These are phyloP conservation scores for Ramularia collo-cygni DNA, from an alignment of 2,329 filamentous ascomycete species.

Conservation along the genomic window DNA sequence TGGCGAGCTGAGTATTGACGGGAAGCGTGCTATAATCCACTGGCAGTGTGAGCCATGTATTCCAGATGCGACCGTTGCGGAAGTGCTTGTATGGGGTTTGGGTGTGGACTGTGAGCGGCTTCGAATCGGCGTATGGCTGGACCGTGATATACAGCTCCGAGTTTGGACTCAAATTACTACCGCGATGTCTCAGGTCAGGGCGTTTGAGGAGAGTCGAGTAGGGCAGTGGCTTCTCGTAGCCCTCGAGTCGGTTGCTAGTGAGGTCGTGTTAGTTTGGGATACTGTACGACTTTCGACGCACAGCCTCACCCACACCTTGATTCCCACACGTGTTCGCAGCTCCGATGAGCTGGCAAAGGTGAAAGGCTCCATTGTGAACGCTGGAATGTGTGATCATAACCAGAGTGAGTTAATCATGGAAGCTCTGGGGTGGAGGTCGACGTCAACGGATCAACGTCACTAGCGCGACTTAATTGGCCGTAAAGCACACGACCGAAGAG, in stretches of 20 bases:
- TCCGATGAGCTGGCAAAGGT: constrained; percentile 88
- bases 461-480: no score
- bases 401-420: no score
- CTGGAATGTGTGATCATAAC: no score
- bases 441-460: no score
- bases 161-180: constrained; percentile 72
- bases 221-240: constrained; percentile 65
- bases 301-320: constrained; percentile 52
- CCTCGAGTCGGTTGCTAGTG: constrained; percentile 60
- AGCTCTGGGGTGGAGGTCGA: no score
- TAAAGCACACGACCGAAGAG: no score
- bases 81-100: constrained; percentile 93
- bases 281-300: neutral
- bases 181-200: constrained; percentile 76
- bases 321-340: constrained; percentile 62
- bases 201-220: constrained; percentile 72
- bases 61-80: constrained; percentile 70
- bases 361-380: constrained; percentile 98
- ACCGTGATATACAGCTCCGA: constrained; percentile 91
- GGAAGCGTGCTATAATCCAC: constrained; percentile 79
- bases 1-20: constrained; percentile 72
- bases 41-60: constrained; percentile 89
- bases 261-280: constrained; percentile 17
- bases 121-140: constrained; percentile 93
- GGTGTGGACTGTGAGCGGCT: constrained; percentile 82